These are phyloP conservation scores for Rhodotorula sp. DNA, from an alignment of 1,284 basidiomycete genomes.

Conservation along the genomic window DNA sequence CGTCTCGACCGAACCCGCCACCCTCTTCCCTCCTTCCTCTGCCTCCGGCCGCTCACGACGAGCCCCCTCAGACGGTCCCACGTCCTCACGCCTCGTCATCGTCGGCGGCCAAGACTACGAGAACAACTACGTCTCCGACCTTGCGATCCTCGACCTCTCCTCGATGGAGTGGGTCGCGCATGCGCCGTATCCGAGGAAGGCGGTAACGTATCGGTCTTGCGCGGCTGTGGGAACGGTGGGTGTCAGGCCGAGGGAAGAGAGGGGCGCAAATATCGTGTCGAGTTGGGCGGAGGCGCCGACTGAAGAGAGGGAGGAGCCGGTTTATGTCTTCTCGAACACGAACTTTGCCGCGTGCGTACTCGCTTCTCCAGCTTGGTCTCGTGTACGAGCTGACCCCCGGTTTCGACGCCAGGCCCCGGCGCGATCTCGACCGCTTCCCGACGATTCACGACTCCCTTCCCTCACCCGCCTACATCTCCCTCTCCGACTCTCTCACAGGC, in stretches of 20 bases:
- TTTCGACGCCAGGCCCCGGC: slow-evolving; percentile 71
- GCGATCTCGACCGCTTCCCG: slow-evolving; percentile 82
- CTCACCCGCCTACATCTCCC: slow-evolving; percentile 65
- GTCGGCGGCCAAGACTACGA: slow-evolving; percentile 82
- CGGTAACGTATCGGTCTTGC: slow-evolving; percentile 89
- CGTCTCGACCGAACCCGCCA: background rate
- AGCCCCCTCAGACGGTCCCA: background rate
- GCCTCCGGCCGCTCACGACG: background rate
- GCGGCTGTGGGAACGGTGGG: slow-evolving; percentile 55
- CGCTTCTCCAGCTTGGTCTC: too few species aligned
- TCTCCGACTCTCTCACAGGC: slow-evolving; percentile 58
- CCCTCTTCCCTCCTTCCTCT: background rate
- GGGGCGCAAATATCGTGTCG: slow-evolving; percentile 5
- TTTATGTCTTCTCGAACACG: slow-evolving; percentile 76
- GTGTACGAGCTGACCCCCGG: too few species aligned
- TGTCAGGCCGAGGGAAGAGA: slow-evolving; percentile 18
- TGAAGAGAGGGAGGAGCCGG: slow-evolving; percentile 15
- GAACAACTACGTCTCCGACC: slow-evolving; percentile 49
- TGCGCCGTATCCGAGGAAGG: slow-evolving; percentile 77
- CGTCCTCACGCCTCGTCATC: slow-evolving; percentile 56
- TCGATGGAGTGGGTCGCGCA: slow-evolving; percentile 70
- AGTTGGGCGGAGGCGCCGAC: slow-evolving; percentile 10
- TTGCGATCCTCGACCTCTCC: slow-evolving; percentile 78
- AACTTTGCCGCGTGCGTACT: slow-evolving; percentile 55
- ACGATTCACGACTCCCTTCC: slow-evolving; percentile 55